These are phyloP conservation scores for Amanita polypyramis DNA, from an alignment of 768 basidiomycete species.

Conservation along the genomic window DNA sequence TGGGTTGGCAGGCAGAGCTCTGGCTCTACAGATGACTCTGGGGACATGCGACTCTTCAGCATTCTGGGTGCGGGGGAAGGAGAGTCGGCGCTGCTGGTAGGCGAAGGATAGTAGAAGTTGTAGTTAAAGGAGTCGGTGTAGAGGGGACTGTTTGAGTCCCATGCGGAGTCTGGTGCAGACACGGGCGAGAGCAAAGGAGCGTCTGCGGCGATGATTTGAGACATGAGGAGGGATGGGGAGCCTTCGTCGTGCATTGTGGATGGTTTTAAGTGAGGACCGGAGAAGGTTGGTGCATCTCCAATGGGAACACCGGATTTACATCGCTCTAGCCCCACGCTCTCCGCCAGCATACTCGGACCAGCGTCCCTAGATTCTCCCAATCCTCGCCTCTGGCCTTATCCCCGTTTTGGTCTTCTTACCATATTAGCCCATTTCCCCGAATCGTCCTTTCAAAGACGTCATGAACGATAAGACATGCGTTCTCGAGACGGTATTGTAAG, in stretches of 20 bases:
- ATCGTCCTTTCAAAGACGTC: neutral
- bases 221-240: conserved; percentile 35
- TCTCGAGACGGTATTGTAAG: no score
- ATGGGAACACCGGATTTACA: conserved; percentile 21
- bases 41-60: conserved; percentile 41
- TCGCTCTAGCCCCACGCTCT: conserved; percentile 15
- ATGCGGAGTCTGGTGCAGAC: conserved; percentile 29
- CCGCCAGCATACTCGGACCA: neutral
- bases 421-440: neutral
- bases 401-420: neutral
- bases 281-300: conserved; percentile 5
- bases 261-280: conserved; percentile 7
- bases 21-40: conserved; percentile 30
- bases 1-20: conserved; percentile 58
- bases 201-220: conserved; percentile 49
- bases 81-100: conserved; percentile 37
- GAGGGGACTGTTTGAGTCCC: conserved; percentile 31
- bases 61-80: conserved; percentile 32
- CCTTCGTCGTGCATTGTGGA: conserved; percentile 5
- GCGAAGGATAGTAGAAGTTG: conserved; percentile 41
- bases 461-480: neutral
- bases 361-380: conserved; percentile 1
- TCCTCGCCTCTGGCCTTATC: neutral
- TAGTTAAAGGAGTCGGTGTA: conserved; percentile 33
- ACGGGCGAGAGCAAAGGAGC: conserved; percentile 47